Evolutionary conservation across 805 yeast genomes (phyloP).

Genomic region (Jamesozyma piceae): DNA sequence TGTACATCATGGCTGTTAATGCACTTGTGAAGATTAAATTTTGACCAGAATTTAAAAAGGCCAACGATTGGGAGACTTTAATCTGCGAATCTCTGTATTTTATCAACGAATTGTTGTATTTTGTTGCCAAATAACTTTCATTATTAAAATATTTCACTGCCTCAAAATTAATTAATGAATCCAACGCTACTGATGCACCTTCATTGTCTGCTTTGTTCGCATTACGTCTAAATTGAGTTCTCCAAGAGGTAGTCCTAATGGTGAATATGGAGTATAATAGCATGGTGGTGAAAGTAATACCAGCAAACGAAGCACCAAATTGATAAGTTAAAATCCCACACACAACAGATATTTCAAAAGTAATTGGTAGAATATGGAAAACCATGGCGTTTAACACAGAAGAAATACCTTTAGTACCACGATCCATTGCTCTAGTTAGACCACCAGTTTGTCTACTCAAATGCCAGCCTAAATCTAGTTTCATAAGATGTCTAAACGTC

Average conservation of each 20-base stretch:
- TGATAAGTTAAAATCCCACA: constrained; percentile 90
- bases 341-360: constrained; percentile 86
- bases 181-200: constrained; percentile 92
- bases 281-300: constrained; percentile 83
- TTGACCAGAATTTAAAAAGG: constrained; percentile 72
- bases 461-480: constrained; percentile 83
- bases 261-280: constrained; percentile 80
- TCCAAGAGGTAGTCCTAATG: constrained; percentile 89
- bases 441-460: constrained; percentile 92
- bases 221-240: constrained; percentile 80
- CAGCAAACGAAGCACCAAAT: constrained; percentile 82
- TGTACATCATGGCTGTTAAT: constrained; percentile 92
- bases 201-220: constrained; percentile 91
- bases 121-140: constrained; percentile 67
- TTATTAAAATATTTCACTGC: constrained; percentile 92
- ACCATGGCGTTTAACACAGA: constrained; percentile 92
- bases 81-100: constrained; percentile 62
- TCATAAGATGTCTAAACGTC: constrained; percentile 75
- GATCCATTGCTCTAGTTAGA: constrained; percentile 86
- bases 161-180: constrained; percentile 88
- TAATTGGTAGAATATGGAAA: constrained; percentile 89
- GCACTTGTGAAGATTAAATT: constrained; percentile 78
- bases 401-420: constrained; percentile 96
- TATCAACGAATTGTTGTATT: constrained; percentile 66
- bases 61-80: constrained; percentile 76